Evolutionary conservation across 2,329 filamentous ascomycete genomes (phyloP).

Genomic region (Sporothrix pseudoabietina): DNA sequence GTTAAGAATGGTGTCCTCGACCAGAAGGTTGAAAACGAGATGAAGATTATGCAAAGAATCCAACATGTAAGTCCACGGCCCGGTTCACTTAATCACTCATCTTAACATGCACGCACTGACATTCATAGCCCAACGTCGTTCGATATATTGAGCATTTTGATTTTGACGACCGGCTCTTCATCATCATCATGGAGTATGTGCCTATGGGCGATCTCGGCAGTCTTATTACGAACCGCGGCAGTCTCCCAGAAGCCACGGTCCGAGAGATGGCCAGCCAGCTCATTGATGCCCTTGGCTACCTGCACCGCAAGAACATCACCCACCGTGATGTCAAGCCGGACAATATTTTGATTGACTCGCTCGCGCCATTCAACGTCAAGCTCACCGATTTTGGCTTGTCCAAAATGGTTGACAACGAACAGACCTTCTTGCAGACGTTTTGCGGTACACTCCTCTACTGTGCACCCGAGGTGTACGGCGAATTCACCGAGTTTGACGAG

Average conservation of each 20-base stretch:
- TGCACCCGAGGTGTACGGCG: slow-evolving; percentile 91
- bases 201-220: slow-evolving; percentile 79
- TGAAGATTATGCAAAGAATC: slow-evolving; percentile 89
- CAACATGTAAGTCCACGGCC: slow-evolving; percentile 67
- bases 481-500: slow-evolving; percentile 69
- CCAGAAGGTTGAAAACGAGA: slow-evolving; percentile 92
- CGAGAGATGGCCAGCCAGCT: slow-evolving; percentile 75
- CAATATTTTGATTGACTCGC: slow-evolving; percentile 82
- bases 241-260: slow-evolving; percentile 68
- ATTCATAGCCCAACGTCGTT: slow-evolving; percentile 75
- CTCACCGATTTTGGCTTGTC: slow-evolving; percentile 95
- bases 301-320: slow-evolving; percentile 86
- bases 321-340: slow-evolving; percentile 99
- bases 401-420: slow-evolving; percentile 86
- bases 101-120: not conserved
- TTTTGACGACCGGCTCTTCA: slow-evolving; percentile 77
- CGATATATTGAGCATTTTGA: slow-evolving; percentile 88
- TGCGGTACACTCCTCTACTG: slow-evolving; percentile 96
- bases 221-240: slow-evolving; percentile 63
- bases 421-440: slow-evolving; percentile 93
- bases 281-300: slow-evolving; percentile 78
- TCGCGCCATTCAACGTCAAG: slow-evolving; percentile 78
- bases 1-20: slow-evolving; percentile 90
- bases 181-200: slow-evolving; percentile 96
- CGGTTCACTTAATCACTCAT: not conserved